Evolutionary conservation across 2,329 filamentous ascomycete species (phyloP), one percentile per base, ranked within the genome.

Genomic region (Fusarium sp.): DNA sequence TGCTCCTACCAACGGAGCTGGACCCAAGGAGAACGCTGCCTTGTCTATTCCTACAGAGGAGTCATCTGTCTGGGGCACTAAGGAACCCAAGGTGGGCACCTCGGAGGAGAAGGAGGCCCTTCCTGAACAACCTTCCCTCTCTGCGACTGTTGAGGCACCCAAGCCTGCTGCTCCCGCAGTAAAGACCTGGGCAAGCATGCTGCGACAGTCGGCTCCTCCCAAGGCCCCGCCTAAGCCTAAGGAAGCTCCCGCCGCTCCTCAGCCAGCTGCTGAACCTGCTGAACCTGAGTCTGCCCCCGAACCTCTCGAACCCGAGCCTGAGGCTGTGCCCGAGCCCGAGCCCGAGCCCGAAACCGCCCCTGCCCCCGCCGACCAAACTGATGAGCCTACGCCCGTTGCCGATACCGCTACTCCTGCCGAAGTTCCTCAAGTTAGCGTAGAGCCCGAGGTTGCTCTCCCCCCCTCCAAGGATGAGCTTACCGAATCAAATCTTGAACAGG

Each of bases 401-500:
- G 68, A 79, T 78, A 72, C 75, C 75, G 72, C 73, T 62, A 62
- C 72, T 66, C 73, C 73, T 51, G 70, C 65, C 44, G 67, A 73
- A 41, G 52, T 51, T 64, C 56, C 64, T 52, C 63, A 67, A 25
- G 64, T 69, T 48, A 49, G 16, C 48, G 55, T 86, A 56, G 83
- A 75, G 60, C 67, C 73, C 25, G 73, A 75, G 41, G 58, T 86
- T 53, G 83, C 86, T 49, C 81, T 95, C 47, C 86, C 87, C 49
- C 91, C 92, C 18, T 88, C 93, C 25, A 91, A 92, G 81, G 93
- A 94, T 79, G 90, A 94, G 76, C 87, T 98, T 71, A 98, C 95
- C 29, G 91, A 95, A 83, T 91, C 91, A 74, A 98, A 98, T 81
- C 91, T 98, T 62, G 94, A 97, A 80, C 93, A 95, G 82, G 87